Evolutionary conservation across 164 flowering plant species (phyloP).

Genomic region (Houttuynia cordata): DNA sequence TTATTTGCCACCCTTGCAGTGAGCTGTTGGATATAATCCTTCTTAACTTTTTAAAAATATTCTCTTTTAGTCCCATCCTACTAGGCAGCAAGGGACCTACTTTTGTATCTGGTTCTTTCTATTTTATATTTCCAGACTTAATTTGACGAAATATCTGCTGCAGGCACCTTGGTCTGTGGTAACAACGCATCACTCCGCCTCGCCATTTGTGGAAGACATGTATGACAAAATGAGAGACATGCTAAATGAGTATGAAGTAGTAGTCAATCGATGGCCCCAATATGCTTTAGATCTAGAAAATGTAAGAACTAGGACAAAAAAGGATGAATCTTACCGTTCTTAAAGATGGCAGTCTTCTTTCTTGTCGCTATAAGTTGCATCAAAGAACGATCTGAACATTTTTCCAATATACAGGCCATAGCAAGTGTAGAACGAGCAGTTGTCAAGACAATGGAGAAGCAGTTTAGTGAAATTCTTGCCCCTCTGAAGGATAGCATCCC

Average conservation of each 20-base stretch:
- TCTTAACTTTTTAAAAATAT: too few relatives aligned
- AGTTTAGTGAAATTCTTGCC: slow-evolving; percentile 65
- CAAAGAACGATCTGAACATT: too few relatives aligned
- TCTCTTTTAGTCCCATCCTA: too few relatives aligned
- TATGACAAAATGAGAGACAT: slow-evolving; percentile 51
- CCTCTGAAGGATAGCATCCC: slow-evolving; percentile 87
- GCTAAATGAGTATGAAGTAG: slow-evolving; percentile 65
- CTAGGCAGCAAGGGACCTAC: too few relatives aligned
- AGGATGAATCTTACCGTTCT: not conserved
- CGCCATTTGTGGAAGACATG: slow-evolving; percentile 88
- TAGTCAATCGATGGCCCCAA: slow-evolving; percentile 83
- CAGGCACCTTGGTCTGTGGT: slow-evolving; percentile 79
- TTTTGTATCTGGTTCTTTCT: too few relatives aligned
- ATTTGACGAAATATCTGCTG: slow-evolving; percentile 1
- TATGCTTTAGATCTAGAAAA: slow-evolving; percentile 63
- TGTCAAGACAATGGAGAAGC: slow-evolving; percentile 75
- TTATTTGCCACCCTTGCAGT: not conserved
- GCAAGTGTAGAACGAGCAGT: slow-evolving; percentile 74
- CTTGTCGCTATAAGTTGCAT: not conserved
- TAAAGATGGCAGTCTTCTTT: not conserved
- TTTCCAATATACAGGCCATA: slow-evolving; percentile 36
- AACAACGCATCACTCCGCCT: slow-evolving; percentile 61
- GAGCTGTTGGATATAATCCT: not conserved
- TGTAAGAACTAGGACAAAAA: slow-evolving; percentile 38
- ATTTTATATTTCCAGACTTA: slow-evolving; percentile 1